phyloP scores from a whole-genome alignment of 176 grass and related monocot genomes.

The Oryza nivara region DNA sequence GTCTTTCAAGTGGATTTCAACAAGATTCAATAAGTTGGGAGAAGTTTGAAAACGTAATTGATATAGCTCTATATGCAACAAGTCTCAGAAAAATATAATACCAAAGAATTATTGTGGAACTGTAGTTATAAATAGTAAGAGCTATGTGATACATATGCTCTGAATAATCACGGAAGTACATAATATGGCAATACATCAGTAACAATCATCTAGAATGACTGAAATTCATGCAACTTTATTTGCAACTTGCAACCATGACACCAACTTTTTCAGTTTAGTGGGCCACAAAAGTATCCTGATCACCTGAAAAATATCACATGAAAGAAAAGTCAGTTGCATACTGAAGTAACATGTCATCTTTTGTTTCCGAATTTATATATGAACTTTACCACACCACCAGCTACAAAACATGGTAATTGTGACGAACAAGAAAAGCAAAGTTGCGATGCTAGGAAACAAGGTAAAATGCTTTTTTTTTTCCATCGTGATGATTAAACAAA shows the following conservation, averaged over 20 bases:
- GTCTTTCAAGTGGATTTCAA: background rate
- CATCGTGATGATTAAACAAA: background rate
- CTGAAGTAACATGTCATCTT: background rate
- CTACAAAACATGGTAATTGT: constrained; percentile 1
- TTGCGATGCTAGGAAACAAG: background rate
- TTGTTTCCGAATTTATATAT: background rate
- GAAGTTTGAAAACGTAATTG: background rate
- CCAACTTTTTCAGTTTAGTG: constrained; percentile 6
- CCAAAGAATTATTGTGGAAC: constrained; percentile 27
- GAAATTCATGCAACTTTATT: constrained; percentile 23
- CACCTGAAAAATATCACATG: constrained; percentile 33
- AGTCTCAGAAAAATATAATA: background rate
- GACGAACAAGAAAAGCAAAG: background rate
- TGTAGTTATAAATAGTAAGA: background rate
- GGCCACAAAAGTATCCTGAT: constrained; percentile 8
- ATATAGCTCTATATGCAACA: background rate
- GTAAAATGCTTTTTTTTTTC: constrained; percentile 8
- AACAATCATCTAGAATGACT: background rate
- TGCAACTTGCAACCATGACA: constrained; percentile 10
- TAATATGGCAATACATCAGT: constrained; percentile 21
- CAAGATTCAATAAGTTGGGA: background rate
- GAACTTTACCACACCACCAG: background rate
- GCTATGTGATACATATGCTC: background rate
- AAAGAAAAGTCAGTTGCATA: constrained; percentile 19
- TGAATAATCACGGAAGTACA: background rate